Conservation (phyloP, 2,329 filamentous ascomycete species). For the Fusarium praegraminearum region DNA sequence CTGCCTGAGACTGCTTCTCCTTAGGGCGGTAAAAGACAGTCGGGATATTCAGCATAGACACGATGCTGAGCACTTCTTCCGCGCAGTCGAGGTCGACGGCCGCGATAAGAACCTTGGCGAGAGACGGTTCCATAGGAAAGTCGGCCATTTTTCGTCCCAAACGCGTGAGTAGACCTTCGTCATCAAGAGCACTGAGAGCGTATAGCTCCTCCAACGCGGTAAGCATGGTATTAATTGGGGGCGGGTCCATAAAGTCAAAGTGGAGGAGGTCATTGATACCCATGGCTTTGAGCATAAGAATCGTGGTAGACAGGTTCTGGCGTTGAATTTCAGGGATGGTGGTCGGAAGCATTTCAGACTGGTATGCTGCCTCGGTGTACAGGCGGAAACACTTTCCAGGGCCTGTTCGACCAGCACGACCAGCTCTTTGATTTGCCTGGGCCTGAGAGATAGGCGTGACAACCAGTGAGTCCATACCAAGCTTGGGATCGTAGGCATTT, state of each 20-base stretch:
- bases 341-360: slow-evolving; percentile 96
- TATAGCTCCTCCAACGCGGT: slow-evolving; percentile 96
- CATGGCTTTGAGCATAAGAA: slow-evolving; percentile 99
- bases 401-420: slow-evolving; percentile 91
- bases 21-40: slow-evolving; percentile 95
- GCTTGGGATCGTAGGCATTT: slow-evolving; percentile 94
- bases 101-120: slow-evolving; percentile 90
- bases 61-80: slow-evolving; percentile 93
- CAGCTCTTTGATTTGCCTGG: slow-evolving; percentile 93
- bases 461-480: slow-evolving; percentile 96
- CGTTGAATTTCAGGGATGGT: slow-evolving; percentile 97
- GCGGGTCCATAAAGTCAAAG: slow-evolving; percentile 99
- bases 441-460: slow-evolving; percentile 97
- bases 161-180: slow-evolving; percentile 92
- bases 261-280: slow-evolving; percentile 97
- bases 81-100: slow-evolving; percentile 90
- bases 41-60: slow-evolving; percentile 90
- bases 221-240: slow-evolving; percentile 97
- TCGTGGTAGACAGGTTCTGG: slow-evolving; percentile 91
- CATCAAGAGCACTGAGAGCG: slow-evolving; percentile 88
- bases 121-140: slow-evolving; percentile 95
- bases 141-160: slow-evolving; percentile 97
- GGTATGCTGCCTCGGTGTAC: slow-evolving; percentile 95
- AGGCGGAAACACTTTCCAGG: slow-evolving; percentile 96
- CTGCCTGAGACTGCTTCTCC: slow-evolving; percentile 95